Percentiles rank a stretch among this genome's conserved stretches.
These are phyloP conservation scores for Triangularia setosa DNA, from an alignment of 2,329 filamentous ascomycete genomes.

Conservation along the genomic window DNA sequence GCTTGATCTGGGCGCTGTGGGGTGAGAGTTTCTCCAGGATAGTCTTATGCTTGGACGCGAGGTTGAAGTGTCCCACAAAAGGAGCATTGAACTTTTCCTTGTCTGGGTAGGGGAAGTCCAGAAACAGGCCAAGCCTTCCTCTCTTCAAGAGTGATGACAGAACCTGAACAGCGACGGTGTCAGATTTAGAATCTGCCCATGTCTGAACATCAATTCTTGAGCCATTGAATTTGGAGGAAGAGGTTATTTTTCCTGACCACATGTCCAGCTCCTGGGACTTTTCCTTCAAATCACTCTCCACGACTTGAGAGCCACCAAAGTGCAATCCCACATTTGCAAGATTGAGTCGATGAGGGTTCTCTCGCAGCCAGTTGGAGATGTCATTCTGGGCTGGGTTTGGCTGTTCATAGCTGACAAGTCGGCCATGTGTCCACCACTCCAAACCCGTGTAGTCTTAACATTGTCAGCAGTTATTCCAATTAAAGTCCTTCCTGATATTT, in stretches of 20 bases:
- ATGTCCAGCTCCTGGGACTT: constrained; percentile 44
- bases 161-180: constrained; percentile 43
- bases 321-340: constrained; percentile 45
- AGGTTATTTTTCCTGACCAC: constrained; percentile 44
- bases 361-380: constrained; percentile 41
- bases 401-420: constrained; percentile 40
- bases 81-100: constrained; percentile 52
- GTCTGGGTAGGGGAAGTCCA: constrained; percentile 50
- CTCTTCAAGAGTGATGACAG: constrained; percentile 38
- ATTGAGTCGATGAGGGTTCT: constrained; percentile 51
- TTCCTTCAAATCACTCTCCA: constrained; percentile 37
- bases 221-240: constrained; percentile 41
- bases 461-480: neutral
- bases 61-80: constrained; percentile 50
- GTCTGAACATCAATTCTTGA: constrained; percentile 40
- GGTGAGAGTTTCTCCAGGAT: constrained; percentile 27
- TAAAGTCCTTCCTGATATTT: too few relatives aligned
- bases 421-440: constrained; percentile 42
- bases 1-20: constrained; percentile 37
- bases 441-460: constrained; percentile 37
- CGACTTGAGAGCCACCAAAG: constrained; percentile 38
- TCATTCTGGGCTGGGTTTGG: constrained; percentile 39
- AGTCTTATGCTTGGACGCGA: constrained; percentile 42
- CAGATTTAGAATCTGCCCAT: constrained; percentile 41
- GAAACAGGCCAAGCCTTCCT: constrained; percentile 43